Evolutionary conservation across 805 yeast genomes (phyloP), one percentile per base, ranked within the genome.

Genomic region (Yamadazyma paraphyllophila): DNA sequence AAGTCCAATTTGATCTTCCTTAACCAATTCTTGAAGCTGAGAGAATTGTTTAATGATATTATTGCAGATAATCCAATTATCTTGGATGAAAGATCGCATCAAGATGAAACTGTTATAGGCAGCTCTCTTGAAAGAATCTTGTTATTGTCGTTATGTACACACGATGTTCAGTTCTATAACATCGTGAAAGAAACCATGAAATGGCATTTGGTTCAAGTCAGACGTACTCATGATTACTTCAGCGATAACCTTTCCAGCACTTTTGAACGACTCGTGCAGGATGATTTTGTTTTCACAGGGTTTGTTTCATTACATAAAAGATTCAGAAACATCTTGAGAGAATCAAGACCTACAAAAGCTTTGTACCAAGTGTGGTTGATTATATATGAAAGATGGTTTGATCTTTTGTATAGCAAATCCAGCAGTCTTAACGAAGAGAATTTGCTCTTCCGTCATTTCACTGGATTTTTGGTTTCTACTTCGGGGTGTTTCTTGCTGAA

Each of bases 261-360:
- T 0, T 68, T 71, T 44, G 53, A 57, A 20, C 50, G 50, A 29
- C 66, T 87, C 38, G 63, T 77, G 2, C 62, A 76, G 6, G 90
- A 83, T 49, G 77, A 72, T 16, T 65, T 67, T 16, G 76, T 82
- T 1, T 77, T 84, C 34, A 81, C 87, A 0, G 91, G 94, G 25
- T 74, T 82, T 15, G 82, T 84, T 25, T 90, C 95, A 0, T 71
- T 85, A 30, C 90, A 86, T 56, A 85, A 85, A 58, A 77, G 81
- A 47, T 63, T 85, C 43, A 73, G 86, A 58, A 61, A 47, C 42
- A 56, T 63, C 26, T 49, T 63, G 29, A 45, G 67, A 46, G 61
- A 56, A 14, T 55, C 65, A 2, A 51, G 49, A 26, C 64, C 68
- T 3, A 59, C 68, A 3, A 51, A 51, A 45, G 54, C 66, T 2